Percentiles rank a stretch among this genome's conserved stretches.
phyloP scores from a whole-genome alignment of 2,329 filamentous ascomycete species.

The Didymella glomerata region DNA sequence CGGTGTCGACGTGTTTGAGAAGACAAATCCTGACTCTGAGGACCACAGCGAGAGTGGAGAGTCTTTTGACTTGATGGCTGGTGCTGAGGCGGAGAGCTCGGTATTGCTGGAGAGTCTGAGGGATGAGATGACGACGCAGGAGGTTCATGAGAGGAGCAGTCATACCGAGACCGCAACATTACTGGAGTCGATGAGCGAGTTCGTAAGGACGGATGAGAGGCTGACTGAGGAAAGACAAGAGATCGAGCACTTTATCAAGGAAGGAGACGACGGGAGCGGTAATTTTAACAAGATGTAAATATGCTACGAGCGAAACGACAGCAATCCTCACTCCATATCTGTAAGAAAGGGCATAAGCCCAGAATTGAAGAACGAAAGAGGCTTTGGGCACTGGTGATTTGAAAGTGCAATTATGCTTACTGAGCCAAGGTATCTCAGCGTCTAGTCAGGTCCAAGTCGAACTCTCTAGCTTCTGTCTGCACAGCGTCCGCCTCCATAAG shows the following conservation, averaged over 20 bases:
- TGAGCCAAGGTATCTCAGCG: no score
- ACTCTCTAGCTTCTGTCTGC: no score
- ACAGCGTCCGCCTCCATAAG: no score
- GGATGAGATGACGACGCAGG: slow-evolving; percentile 27
- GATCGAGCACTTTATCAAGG: slow-evolving; percentile 16
- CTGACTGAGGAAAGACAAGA: slow-evolving; percentile 5
- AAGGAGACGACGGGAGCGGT: slow-evolving; percentile 13
- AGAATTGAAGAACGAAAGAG: no score
- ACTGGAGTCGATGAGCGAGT: slow-evolving; percentile 14
- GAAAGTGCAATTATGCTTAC: no score
- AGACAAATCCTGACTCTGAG: slow-evolving; percentile 40
- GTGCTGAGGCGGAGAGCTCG: slow-evolving; percentile 54
- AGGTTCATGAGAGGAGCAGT: slow-evolving; percentile 1
- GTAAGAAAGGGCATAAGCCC: no score
- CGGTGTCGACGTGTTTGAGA: slow-evolving; percentile 44
- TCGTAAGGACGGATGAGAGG: slow-evolving; percentile 1
- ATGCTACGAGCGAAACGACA: neutral
- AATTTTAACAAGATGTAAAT: slow-evolving; percentile 24
- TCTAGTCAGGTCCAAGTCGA: no score
- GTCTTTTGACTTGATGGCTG: slow-evolving; percentile 58
- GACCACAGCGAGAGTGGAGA: slow-evolving; percentile 41
- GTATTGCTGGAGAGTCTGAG: slow-evolving; percentile 43
- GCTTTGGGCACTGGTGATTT: no score
- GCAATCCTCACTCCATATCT: neutral
- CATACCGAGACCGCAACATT: slow-evolving; percentile 9